Evolutionary conservation across 169 alveolate species (phyloP).

Genomic region (Theileria orientalis): DNA sequence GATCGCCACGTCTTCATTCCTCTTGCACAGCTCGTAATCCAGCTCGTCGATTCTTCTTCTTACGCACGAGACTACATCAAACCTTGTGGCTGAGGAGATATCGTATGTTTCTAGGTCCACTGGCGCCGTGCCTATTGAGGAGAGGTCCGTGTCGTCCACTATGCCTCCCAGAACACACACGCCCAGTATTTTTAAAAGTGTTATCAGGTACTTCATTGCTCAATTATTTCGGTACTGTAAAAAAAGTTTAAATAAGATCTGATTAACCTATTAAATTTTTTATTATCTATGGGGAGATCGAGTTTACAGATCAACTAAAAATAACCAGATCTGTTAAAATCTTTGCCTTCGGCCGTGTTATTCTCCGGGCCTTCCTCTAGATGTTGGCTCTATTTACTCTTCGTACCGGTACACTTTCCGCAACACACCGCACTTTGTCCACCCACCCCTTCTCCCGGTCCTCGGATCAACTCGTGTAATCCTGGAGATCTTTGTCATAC

Average conservation of each 20-base stretch:
- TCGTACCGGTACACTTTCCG: neutral
- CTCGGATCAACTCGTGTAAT: neutral
- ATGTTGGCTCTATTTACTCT: neutral
- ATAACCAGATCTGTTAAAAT: too few species aligned
- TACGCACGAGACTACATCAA: neutral
- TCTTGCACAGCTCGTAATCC: neutral
- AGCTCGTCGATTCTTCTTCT: neutral
- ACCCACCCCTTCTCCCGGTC: neutral
- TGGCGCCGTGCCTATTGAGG: neutral
- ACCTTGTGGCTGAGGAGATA: neutral
- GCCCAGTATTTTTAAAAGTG: slow-evolving; percentile 1
- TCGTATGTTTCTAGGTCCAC: neutral
- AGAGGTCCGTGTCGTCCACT: too few species aligned
- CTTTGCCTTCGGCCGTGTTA: too few species aligned
- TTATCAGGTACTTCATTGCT: slow-evolving; percentile 3
- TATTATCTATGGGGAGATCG: slow-evolving; percentile 7
- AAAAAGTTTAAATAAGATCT: neutral
- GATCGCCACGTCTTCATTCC: neutral
- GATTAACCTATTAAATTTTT: neutral
- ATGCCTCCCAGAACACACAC: slow-evolving; percentile 2
- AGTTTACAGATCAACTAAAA: neutral
- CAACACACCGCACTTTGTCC: neutral
- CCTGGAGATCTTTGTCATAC: neutral
- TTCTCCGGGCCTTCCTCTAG: too few species aligned
- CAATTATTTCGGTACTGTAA: neutral